These are phyloP conservation scores for Thoreauomyces humboldtii DNA, from an alignment of 192 early-diverging fungal species.

Conservation along the genomic window DNA sequence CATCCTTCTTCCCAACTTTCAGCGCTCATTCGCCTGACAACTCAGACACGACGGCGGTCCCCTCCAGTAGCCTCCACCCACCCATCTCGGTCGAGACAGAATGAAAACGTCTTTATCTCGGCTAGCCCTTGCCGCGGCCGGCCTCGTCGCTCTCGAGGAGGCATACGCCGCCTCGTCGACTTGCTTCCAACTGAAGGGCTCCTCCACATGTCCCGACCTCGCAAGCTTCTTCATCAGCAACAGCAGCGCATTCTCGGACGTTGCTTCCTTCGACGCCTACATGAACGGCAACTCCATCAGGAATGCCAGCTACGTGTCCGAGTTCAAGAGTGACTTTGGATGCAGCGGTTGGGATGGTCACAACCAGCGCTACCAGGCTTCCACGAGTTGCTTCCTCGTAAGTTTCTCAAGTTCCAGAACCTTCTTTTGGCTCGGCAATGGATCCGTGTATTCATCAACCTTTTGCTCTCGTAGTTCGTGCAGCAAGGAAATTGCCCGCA, in stretches of 20 bases:
- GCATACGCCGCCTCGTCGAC: too few species aligned
- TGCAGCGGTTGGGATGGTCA: constrained; percentile 36
- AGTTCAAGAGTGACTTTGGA: constrained; percentile 25
- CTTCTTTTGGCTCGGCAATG: not conserved
- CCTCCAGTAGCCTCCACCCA: too few species aligned
- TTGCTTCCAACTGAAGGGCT: constrained; percentile 11
- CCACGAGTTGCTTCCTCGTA: constrained; percentile 23
- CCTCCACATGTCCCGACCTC: constrained; percentile 5
- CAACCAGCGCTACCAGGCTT: constrained; percentile 30
- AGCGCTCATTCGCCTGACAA: too few species aligned
- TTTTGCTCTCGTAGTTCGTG: not conserved
- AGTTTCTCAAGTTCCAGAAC: not conserved
- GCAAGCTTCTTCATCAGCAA: not conserved
- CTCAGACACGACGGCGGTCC: too few species aligned
- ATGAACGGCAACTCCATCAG: constrained; percentile 1
- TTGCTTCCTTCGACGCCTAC: constrained; percentile 37
- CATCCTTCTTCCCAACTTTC: too few species aligned
- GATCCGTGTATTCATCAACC: too few species aligned
- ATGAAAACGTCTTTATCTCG: too few species aligned
- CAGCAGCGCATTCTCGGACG: constrained; percentile 14
- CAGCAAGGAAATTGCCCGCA: constrained; percentile 5
- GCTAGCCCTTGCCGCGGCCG: too few species aligned
- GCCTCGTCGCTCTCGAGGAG: too few species aligned
- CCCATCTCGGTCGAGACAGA: too few species aligned
- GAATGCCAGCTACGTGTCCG: constrained; percentile 12